Evolutionary conservation across 441 rosid species (phyloP).

Genomic region (Adansonia madagascariensis): DNA sequence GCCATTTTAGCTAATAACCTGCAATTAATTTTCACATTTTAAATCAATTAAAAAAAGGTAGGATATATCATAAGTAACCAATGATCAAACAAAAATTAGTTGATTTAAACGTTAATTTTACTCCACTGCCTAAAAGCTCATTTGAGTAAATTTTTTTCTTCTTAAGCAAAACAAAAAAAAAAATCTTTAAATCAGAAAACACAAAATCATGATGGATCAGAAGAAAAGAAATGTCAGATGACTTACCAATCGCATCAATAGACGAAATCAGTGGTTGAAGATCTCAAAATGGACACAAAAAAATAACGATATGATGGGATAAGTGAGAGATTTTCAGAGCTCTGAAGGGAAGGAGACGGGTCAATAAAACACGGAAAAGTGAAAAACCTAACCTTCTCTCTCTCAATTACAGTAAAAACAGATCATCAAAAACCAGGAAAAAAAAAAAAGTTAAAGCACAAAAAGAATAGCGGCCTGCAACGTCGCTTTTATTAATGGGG

Average conservation of each 20-base stretch:
- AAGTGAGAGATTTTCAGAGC: constrained; percentile 17
- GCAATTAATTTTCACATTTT: neutral
- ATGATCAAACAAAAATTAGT: neutral
- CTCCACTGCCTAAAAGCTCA: neutral
- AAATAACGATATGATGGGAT: neutral
- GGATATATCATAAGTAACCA: neutral
- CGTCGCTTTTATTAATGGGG: neutral
- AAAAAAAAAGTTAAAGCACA: neutral
- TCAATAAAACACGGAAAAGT: constrained; percentile 25
- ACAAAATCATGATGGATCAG: neutral
- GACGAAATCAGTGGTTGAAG: constrained; percentile 19
- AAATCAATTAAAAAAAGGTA: neutral
- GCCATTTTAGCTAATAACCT: constrained; percentile 54
- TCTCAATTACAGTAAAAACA: neutral
- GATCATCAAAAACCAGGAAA: neutral
- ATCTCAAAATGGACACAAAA: constrained; percentile 2
- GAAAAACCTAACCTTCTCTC: constrained; percentile 16
- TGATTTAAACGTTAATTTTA: neutral
- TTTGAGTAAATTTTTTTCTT: neutral
- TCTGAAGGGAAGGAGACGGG: constrained; percentile 29
- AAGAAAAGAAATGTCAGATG: constrained; percentile 19
- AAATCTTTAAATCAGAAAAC: neutral
- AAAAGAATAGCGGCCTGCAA: neutral
- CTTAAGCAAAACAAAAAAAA: neutral
- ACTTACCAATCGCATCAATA: constrained; percentile 46